A percentile compares a stretch with the other conserved stretches of the same genome.
phyloP scores from a whole-genome alignment of 192 early-diverging fungal species.

The Chytriomyces sp. region DNA sequence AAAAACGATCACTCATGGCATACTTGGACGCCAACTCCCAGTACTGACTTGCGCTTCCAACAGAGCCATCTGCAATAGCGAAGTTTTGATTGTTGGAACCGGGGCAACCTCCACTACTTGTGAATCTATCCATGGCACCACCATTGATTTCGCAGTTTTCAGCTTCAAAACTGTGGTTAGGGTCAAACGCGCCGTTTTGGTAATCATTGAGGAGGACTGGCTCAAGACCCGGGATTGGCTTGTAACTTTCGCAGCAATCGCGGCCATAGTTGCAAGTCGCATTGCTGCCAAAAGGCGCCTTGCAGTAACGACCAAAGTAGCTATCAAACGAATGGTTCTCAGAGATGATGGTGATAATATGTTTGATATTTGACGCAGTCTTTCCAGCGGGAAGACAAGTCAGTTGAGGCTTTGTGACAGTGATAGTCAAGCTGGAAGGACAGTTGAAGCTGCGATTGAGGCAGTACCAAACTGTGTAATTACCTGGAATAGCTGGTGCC shows the following conservation, averaged over 20 bases:
- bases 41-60: constrained; percentile 3
- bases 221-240: background rate
- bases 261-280: constrained; percentile 14
- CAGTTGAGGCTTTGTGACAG: constrained; percentile 1
- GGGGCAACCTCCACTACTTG: background rate
- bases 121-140: constrained; percentile 28
- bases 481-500: constrained; percentile 23
- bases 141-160: constrained; percentile 26
- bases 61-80: constrained; percentile 10
- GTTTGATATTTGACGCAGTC: background rate
- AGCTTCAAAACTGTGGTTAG: background rate
- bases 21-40: constrained; percentile 6
- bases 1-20: constrained; percentile 30
- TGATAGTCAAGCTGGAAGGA: background rate
- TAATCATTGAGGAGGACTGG: background rate
- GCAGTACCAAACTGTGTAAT: constrained; percentile 23
- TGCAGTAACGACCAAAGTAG: constrained; percentile 23
- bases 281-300: background rate
- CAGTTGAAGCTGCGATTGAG: constrained; percentile 9
- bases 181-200: background rate
- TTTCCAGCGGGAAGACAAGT: background rate
- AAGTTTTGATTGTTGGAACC: constrained; percentile 6
- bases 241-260: background rate
- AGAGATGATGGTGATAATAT: constrained; percentile 14
- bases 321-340: constrained; percentile 25